Conservation (phyloP, 148 eudicot genomes). For the Rhododendron simsii region DNA sequence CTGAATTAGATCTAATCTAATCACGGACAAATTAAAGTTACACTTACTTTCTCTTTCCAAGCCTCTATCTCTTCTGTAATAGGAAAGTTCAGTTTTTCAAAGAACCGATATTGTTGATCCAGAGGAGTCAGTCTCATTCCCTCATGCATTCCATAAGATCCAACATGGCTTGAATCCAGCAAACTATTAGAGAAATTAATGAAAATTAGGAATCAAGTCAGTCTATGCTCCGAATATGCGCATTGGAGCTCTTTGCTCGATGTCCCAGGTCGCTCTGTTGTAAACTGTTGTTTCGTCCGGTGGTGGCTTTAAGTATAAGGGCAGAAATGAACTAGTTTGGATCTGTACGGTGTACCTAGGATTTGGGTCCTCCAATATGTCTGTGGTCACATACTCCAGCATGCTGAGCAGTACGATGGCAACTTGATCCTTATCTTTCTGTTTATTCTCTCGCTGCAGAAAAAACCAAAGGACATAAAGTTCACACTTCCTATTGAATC, state of each 20-base stretch:
- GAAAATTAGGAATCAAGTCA: slow-evolving; percentile 6
- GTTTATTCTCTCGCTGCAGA: slow-evolving; percentile 45
- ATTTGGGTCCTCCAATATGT: slow-evolving; percentile 52
- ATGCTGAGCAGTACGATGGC: slow-evolving; percentile 55
- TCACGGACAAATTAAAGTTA: background rate
- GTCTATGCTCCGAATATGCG: background rate
- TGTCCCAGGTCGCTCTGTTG: background rate
- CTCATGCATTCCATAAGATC: slow-evolving; percentile 41
- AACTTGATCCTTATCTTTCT: slow-evolving; percentile 53
- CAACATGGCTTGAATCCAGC: slow-evolving; percentile 58
- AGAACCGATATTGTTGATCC: slow-evolving; percentile 38
- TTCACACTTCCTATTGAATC: background rate
- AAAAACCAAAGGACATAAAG: background rate
- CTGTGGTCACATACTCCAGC: slow-evolving; percentile 68
- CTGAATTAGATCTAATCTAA: background rate
- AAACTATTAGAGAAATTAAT: slow-evolving; percentile 28
- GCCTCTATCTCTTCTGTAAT: slow-evolving; percentile 53
- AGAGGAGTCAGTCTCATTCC: slow-evolving; percentile 56
- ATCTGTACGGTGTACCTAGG: slow-evolving; percentile 47
- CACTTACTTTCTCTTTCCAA: slow-evolving; percentile 60
- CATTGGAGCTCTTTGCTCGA: background rate
- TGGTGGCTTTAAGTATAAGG: background rate
- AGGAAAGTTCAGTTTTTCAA: slow-evolving; percentile 50
- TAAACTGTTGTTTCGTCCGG: background rate
- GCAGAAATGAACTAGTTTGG: background rate